A percentile compares a stretch with the other conserved stretches of the same genome.
phyloP scores from a whole-genome alignment of 2,329 filamentous ascomycete genomes.

The Botrytis elliptica region DNA sequence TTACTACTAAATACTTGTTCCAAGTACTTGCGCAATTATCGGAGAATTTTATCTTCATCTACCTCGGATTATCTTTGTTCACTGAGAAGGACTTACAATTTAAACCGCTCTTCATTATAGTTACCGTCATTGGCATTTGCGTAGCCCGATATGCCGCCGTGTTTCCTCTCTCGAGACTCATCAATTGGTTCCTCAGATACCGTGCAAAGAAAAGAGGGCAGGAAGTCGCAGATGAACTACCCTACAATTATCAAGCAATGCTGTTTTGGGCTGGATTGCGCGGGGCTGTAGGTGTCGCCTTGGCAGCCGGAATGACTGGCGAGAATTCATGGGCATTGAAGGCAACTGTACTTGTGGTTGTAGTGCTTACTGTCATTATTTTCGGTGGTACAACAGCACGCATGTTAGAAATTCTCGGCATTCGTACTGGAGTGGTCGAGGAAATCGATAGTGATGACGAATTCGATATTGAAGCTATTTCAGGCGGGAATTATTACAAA shows the following conservation, averaged over 20 bases:
- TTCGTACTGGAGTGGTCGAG: constrained; percentile 92
- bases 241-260: constrained; percentile 97
- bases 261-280: constrained; percentile 98
- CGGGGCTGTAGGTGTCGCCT: constrained; percentile 90
- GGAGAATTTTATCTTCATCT: constrained; percentile 99
- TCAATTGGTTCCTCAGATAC: constrained; percentile 92
- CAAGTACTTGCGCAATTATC: constrained; percentile 91
- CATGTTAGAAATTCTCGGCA: constrained; percentile 97
- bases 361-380: constrained; percentile 96
- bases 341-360: constrained; percentile 94
- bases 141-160: constrained; percentile 90
- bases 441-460: constrained; percentile 98
- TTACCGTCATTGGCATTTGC: constrained; percentile 89
- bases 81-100: constrained; percentile 86
- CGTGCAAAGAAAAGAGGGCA: constrained; percentile 72
- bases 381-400: constrained; percentile 96
- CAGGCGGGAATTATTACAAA: constrained; percentile 62
- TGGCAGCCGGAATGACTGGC: constrained; percentile 84
- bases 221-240: constrained; percentile 81
- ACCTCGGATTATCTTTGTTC: constrained; percentile 90
- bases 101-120: constrained; percentile 91
- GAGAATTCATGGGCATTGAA: constrained; percentile 79
- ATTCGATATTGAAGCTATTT: constrained; percentile 74
- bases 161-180: constrained; percentile 83
- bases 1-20: constrained; percentile 97